phyloP scores from a whole-genome alignment of 805 yeast species.

The Yarrowia sp. region DNA sequence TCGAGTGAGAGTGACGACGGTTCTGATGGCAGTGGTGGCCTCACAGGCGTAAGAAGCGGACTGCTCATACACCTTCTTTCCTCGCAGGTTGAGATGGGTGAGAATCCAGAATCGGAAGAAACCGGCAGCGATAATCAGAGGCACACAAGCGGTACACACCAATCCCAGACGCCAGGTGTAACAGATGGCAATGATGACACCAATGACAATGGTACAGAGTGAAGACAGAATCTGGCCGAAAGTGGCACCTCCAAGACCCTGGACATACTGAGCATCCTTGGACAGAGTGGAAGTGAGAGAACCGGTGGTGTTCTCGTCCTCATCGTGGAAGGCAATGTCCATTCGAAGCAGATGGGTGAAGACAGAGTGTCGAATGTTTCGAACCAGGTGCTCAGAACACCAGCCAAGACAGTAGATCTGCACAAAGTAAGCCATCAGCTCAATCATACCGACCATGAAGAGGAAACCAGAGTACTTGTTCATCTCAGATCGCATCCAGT shows the following conservation, averaged over 20 bases:
- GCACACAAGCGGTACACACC: slow-evolving; percentile 52
- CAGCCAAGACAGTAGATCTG: slow-evolving; percentile 45
- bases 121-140: slow-evolving; percentile 53
- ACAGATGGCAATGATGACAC: slow-evolving; percentile 52
- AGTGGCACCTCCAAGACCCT: slow-evolving; percentile 54
- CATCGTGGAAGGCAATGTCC: slow-evolving; percentile 52
- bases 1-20: slow-evolving; percentile 54
- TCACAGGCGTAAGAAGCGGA: slow-evolving; percentile 54
- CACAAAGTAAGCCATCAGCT: slow-evolving; percentile 44
- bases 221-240: slow-evolving; percentile 52
- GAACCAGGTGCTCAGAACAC: slow-evolving; percentile 49
- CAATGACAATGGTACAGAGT: slow-evolving; percentile 51
- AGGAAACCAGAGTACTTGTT: slow-evolving; percentile 50
- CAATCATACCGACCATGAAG: slow-evolving; percentile 50
- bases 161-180: slow-evolving; percentile 53
- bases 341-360: slow-evolving; percentile 51
- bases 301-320: slow-evolving; percentile 51
- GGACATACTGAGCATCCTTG: slow-evolving; percentile 53
- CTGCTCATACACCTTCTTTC: slow-evolving; percentile 51
- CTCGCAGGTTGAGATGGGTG: slow-evolving; percentile 50
- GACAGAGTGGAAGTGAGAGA: slow-evolving; percentile 51
- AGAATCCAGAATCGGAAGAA: slow-evolving; percentile 51
- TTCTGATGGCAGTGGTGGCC: slow-evolving; percentile 52
- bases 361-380: slow-evolving; percentile 48
- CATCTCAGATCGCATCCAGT: slow-evolving; percentile 50